These are phyloP conservation scores for Avena insularis DNA, from an alignment of 176 grass and related monocot genomes.

Conservation along the genomic window DNA sequence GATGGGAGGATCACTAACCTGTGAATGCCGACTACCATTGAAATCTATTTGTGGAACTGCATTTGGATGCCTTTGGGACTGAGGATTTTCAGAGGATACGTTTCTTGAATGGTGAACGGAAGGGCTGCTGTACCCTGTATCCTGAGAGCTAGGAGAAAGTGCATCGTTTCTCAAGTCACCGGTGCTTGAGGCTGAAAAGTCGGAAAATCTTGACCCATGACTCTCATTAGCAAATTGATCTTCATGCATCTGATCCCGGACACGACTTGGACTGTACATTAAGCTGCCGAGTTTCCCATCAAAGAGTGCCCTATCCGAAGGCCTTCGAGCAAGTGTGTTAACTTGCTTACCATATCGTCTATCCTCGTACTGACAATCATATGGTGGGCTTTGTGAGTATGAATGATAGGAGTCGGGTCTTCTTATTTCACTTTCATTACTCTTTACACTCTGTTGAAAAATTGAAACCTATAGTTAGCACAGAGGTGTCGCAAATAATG, in stretches of 20 bases:
- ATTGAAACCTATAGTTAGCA: constrained; percentile 40
- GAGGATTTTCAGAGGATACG: constrained; percentile 57
- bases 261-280: constrained; percentile 67
- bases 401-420: constrained; percentile 94
- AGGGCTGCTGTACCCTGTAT: constrained; percentile 63
- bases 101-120: constrained; percentile 63
- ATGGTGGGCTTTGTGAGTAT: constrained; percentile 96
- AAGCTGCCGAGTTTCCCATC: constrained; percentile 72
- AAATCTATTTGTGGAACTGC: constrained; percentile 44
- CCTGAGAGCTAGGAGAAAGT: constrained; percentile 84
- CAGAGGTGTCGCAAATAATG: background rate
- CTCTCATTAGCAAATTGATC: constrained; percentile 89
- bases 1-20: constrained; percentile 54
- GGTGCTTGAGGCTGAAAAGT: constrained; percentile 89
- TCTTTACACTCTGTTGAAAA: constrained; percentile 66
- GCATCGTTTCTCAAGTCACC: constrained; percentile 71
- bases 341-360: constrained; percentile 90
- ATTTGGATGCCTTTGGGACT: constrained; percentile 44
- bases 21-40: constrained; percentile 43
- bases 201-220: constrained; percentile 84
- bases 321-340: constrained; percentile 64
- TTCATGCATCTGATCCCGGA: constrained; percentile 66
- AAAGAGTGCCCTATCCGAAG: constrained; percentile 75
- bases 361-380: constrained; percentile 98
- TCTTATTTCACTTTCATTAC: constrained; percentile 60